Evolutionary conservation across 169 alveolate species (phyloP).

Genomic region (Amoebophrya sp.): DNA sequence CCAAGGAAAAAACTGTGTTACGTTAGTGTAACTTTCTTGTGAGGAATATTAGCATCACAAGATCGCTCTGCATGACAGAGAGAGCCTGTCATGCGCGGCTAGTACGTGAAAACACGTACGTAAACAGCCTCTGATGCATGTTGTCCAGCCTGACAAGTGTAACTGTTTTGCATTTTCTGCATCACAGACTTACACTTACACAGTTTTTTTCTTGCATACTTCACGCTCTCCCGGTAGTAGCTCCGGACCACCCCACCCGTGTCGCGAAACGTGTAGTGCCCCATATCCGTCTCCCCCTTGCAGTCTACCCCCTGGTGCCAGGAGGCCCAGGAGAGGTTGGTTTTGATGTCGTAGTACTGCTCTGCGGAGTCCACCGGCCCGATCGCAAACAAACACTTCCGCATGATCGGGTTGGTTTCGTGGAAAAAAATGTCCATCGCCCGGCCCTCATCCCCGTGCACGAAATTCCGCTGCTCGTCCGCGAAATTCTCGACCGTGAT

Average conservation of each 20-base stretch:
- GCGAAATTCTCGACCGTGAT: not conserved
- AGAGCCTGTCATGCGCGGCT: too few relatives aligned
- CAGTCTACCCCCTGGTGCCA: slow-evolving; percentile 24
- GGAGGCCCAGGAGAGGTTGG: not conserved
- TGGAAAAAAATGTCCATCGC: not conserved
- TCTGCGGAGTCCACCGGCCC: not conserved
- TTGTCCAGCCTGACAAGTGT: too few relatives aligned
- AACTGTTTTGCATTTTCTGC: too few relatives aligned
- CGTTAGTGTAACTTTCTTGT: too few relatives aligned
- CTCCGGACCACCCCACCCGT: not conserved
- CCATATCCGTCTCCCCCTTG: not conserved
- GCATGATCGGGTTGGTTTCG: slow-evolving; percentile 14
- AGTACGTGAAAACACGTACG: too few relatives aligned
- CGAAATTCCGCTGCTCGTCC: not conserved
- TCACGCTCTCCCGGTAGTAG: not conserved
- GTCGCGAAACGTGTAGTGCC: not conserved
- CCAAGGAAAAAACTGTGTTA: too few relatives aligned
- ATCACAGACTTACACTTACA: too few relatives aligned
- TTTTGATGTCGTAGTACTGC: not conserved
- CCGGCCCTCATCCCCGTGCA: not conserved
- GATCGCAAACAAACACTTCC: not conserved
- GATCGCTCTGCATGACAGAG: too few relatives aligned
- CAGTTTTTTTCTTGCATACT: too few relatives aligned
- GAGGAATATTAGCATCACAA: too few relatives aligned
- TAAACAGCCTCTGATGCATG: too few relatives aligned